Evolutionary conservation across 495 filamentous ascomycete species (phyloP), one percentile per base, ranked within the genome.

Genomic region (Trichocladium antarcticum): DNA sequence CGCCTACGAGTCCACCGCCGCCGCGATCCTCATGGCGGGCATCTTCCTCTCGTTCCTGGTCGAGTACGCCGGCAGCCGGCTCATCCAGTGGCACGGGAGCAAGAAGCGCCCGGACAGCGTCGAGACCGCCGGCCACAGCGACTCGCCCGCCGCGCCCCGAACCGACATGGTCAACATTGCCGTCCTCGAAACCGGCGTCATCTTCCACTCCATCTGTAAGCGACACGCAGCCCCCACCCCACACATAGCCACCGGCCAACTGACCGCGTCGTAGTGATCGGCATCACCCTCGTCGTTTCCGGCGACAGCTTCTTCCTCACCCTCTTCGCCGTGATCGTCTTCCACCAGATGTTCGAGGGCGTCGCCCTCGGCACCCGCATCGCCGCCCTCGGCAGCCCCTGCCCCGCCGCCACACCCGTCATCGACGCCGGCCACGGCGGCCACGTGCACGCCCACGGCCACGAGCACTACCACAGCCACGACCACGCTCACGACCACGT

Each of bases 341-440:
- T 82, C 63, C 78, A 80, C 53, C 78, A 90, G 58, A 82, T 83
- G 58, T 88, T 89, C 45, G 85, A 89, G 67, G 84, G 85, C 16
- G 72, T 88, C 41, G 84, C 84, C 15, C 74, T 88, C 9, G 83
- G 84, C 5, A 76, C 82, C 9, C 78, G 83, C n/a, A 86, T 87
- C 50, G 78, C 82, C 3, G 73, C 74, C 0, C 68, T 84, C 20
- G 61, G 64, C 27, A 39, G 43, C 14, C 24, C 45, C 28, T 42
- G 40, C 36, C 46, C 43, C 2, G 37, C 53, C 15, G 29, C 47
- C 3, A 11, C 45, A 19, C 31, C 42, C n/a, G n/a, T 15, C 41
- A 11, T 14, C 19, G 20, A 19, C 17, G 38, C 44, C 19, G 47
- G 47, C 6, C 41, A 49, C 46, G 20, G 29, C 20, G 34, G 12